phyloP scores from a whole-genome alignment of 1,139 yeast species.

The Yamadazyma siamensis region DNA sequence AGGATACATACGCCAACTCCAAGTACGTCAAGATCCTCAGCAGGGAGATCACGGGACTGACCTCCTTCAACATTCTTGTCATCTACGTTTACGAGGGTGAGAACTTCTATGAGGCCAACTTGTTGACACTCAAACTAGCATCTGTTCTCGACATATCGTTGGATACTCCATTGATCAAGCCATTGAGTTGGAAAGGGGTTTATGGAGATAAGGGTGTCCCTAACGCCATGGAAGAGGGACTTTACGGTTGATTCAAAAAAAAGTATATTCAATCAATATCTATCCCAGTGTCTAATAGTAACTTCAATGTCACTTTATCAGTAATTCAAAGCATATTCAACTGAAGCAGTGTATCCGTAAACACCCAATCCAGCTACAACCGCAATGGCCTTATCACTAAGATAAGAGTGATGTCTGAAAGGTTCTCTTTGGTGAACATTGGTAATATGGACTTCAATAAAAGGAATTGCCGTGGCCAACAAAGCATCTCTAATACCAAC shows the following conservation, averaged over 20 bases:
- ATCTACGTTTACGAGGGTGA: constrained; percentile 86
- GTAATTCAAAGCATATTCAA: constrained; percentile 44
- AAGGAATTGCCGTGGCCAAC: constrained; percentile 45
- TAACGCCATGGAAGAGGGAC: constrained; percentile 69
- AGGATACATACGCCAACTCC: constrained; percentile 13
- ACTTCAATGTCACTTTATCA: no score
- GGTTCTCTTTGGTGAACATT: constrained; percentile 50
- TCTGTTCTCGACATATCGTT: constrained; percentile 24
- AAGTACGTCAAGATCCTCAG: constrained; percentile 15
- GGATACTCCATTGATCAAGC: constrained; percentile 33
- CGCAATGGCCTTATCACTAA: constrained; percentile 47
- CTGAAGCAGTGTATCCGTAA: constrained; percentile 47
- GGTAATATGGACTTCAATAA: constrained; percentile 47
- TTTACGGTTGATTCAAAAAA: constrained; percentile 47
- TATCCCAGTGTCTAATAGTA: neutral
- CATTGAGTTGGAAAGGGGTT: constrained; percentile 81
- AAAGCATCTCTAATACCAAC: constrained; percentile 50
- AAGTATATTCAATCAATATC: neutral
- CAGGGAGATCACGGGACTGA: constrained; percentile 8
- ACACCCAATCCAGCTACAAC: constrained; percentile 48
- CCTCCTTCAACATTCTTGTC: constrained; percentile 25
- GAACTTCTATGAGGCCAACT: constrained; percentile 69
- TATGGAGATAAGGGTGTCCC: constrained; percentile 75
- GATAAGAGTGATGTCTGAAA: constrained; percentile 47
- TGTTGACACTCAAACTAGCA: constrained; percentile 42